Conservation (phyloP, 2,329 filamentous ascomycete genomes). For the Cladobotryum protrusum region DNA sequence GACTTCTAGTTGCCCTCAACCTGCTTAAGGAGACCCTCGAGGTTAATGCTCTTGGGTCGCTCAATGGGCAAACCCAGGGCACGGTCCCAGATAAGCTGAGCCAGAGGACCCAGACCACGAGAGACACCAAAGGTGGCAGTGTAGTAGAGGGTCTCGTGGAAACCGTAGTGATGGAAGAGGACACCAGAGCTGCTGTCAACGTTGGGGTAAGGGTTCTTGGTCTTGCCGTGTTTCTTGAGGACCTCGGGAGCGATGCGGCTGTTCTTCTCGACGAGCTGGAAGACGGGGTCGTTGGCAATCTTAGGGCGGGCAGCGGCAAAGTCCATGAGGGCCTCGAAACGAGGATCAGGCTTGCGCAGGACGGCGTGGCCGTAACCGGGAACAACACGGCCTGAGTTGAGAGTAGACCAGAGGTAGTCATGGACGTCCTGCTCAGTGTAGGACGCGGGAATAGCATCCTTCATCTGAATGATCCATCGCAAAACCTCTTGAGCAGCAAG, state of each 20-base stretch:
- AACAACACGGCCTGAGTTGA: conserved; percentile 90
- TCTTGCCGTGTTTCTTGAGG: conserved; percentile 93
- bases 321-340: conserved; percentile 95
- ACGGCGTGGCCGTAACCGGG: conserved; percentile 95
- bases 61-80: conserved; percentile 93
- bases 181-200: conserved; percentile 92
- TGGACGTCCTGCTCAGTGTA: conserved; percentile 79
- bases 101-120: conserved; percentile 74
- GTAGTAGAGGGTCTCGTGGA: conserved; percentile 96
- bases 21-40: conserved; percentile 74
- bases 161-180: conserved; percentile 96
- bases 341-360: conserved; percentile 91
- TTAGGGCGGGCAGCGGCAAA: conserved; percentile 81
- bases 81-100: conserved; percentile 93
- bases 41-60: conserved; percentile 94
- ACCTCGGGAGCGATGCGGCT: conserved; percentile 86
- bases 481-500: conserved; percentile 95
- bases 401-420: conserved; percentile 85
- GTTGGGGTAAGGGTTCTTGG: conserved; percentile 96
- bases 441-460: conserved; percentile 70
- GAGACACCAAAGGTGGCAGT: conserved; percentile 65
- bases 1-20: conserved; percentile 39
- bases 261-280: conserved; percentile 91
- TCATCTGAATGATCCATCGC: conserved; percentile 95
- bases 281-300: conserved; percentile 81